A percentile compares a stretch with the other conserved stretches of the same genome.
phyloP scores from a whole-genome alignment of 257 asterid species.

The Solanum rostratum region DNA sequence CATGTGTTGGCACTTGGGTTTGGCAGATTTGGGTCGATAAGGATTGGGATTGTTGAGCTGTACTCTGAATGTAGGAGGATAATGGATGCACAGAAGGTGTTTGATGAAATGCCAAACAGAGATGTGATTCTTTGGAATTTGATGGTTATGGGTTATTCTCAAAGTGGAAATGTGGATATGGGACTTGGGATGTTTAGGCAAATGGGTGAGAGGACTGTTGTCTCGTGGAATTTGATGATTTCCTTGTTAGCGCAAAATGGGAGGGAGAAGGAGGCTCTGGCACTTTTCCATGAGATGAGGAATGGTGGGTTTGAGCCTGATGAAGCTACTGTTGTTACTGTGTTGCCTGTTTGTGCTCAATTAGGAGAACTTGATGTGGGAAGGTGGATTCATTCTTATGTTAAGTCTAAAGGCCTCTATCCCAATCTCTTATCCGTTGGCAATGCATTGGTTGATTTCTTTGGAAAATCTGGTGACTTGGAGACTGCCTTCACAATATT shows the following conservation, averaged over 20 bases:
- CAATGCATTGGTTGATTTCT: conserved; percentile 25
- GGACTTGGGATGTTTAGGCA: conserved; percentile 22
- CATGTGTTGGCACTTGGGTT: conserved; percentile 27
- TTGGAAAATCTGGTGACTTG: conserved; percentile 24
- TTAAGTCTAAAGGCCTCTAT: conserved; percentile 13
- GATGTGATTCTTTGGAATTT: conserved; percentile 39
- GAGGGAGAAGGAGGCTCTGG: conserved; percentile 21
- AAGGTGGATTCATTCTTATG: conserved; percentile 28
- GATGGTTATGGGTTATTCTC: conserved; percentile 32
- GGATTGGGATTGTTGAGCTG: conserved; percentile 26
- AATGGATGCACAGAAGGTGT: conserved; percentile 22
- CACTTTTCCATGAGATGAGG: conserved; percentile 22
- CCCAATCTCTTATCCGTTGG: conserved; percentile 21
- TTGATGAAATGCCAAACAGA: conserved; percentile 29
- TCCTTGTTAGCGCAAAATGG: conserved; percentile 22
- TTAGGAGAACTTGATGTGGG: conserved; percentile 23
- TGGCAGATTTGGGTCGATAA: conserved; percentile 16
- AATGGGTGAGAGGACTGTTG: conserved; percentile 29
- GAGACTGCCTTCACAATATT: conserved; percentile 17
- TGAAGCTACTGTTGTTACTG: conserved; percentile 30
- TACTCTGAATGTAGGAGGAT: conserved; percentile 15
- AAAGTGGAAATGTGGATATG: conserved; percentile 15
- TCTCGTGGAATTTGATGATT: conserved; percentile 38
- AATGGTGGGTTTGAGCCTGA: conserved; percentile 23
- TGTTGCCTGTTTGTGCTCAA: conserved; percentile 27